Base-by-base conservation (phyloP, 2,329 filamentous ascomycete genomes). In the Talaromyces amestolkiae region DNA sequence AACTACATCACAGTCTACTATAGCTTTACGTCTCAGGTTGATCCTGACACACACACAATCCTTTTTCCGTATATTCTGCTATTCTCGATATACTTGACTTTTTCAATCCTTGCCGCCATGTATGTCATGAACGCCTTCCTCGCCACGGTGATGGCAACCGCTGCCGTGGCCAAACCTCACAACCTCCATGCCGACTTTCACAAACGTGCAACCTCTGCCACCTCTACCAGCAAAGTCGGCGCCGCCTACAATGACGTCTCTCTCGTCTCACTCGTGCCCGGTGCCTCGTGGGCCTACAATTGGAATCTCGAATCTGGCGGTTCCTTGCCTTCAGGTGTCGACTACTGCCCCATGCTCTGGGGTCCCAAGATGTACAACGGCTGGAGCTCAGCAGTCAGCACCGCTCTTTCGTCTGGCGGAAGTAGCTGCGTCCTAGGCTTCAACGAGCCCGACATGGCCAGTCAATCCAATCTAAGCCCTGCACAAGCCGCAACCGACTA, bases 281-380 rank as follows among this genome's bases (percentile, higher is more conserved):
- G 67, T 24, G 71, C 79, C 61, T 73, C 73, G 47, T 83, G 81
- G 81, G 77, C 77, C 41, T 82, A 82, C 73, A 79, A 82, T 72
- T 83, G 81, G 81, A 79, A 72, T 54, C 66, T 71, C 54, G 66
- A 67, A 24, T 49, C 72, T 27, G 69, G 66, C 35, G 79, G 79
- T 19, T 56, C 41, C 6, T 67, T 78, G 5, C 72, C 77, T 35
- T 66, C 67, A 3, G 72, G 73, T 31, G 70, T 79, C 61, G 79
- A 82, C 62, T 83, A 73, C 68, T 76, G 82, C 10, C 80, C 81
- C 35, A 80, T 81, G 77, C 76, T 82, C 66, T 82, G 80, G 80
- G 78, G 79, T 27, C 51, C 68, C 15, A 76, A 76, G 61, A 72
- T 75, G 68, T 75, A 79, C 67, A 68, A 65, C 37, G 69, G 66